Evolutionary conservation across 768 basidiomycete genomes (phyloP).

Genomic region (Tricholoma terreum): DNA sequence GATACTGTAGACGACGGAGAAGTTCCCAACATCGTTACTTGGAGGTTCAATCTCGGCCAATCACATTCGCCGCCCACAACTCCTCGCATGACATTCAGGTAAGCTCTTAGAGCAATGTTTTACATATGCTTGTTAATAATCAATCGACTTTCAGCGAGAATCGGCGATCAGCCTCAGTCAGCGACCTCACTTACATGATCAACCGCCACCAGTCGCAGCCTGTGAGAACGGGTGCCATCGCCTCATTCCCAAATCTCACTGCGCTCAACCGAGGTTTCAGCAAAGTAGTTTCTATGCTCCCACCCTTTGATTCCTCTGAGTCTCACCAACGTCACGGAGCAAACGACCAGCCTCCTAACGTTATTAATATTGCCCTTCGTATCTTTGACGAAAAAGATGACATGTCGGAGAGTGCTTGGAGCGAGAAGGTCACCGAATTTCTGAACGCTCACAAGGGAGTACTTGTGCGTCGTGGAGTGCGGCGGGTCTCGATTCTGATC

Average conservation of each 20-base stretch:
- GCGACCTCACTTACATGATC: constrained; percentile 93
- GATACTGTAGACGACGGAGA: constrained; percentile 83
- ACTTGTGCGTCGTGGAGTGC: constrained; percentile 74
- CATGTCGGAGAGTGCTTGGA: constrained; percentile 73
- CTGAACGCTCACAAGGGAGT: constrained; percentile 64
- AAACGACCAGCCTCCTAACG: constrained; percentile 79
- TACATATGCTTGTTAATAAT: not conserved
- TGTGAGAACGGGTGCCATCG: constrained; percentile 84
- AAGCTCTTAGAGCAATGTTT: constrained; percentile 12
- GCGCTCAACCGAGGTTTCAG: constrained; percentile 72
- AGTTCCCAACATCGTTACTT: constrained; percentile 74
- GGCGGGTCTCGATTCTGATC: constrained; percentile 88
- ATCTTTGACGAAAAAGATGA: constrained; percentile 82
- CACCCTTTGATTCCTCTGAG: constrained; percentile 68
- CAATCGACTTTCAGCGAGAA: constrained; percentile 42
- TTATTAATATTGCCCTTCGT: constrained; percentile 90
- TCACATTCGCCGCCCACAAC: constrained; percentile 85
- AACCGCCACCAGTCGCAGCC: constrained; percentile 85
- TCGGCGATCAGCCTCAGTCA: constrained; percentile 87
- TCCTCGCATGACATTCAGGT: constrained; percentile 60
- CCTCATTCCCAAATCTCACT: constrained; percentile 78
- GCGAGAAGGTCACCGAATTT: constrained; percentile 64
- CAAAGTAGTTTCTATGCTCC: constrained; percentile 70
- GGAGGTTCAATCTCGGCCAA: constrained; percentile 94
- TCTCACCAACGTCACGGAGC: constrained; percentile 73